Base-by-base conservation (phyloP, 768 basidiomycete genomes). In the Dendrothele bispora region DNA sequence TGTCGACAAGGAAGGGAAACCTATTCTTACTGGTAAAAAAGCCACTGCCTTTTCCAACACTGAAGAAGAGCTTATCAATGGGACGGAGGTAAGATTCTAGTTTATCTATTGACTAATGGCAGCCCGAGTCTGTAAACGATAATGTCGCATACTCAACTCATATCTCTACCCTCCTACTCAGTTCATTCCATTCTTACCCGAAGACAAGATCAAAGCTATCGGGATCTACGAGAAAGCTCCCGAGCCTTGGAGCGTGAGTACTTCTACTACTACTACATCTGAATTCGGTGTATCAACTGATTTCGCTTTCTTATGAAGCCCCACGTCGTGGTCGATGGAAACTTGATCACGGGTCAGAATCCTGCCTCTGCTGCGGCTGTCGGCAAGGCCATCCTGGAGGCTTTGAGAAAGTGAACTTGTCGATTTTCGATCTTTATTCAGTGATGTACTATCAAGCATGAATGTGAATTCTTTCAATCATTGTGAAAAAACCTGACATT, bases 41-140 rank as follows among this genome's bases (percentile, higher is more conserved):
- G 69, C 70, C 42, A 89, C 88, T 0, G 85, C 79, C 22, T 89
- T 92, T 68, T 81, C 86, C 46, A 84, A 91, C 62, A 64, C 53
- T 1, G 90, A 91, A 58, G 90, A 91, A 60, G 68, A 75, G 15
- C 51, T 67, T 26, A 60, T 69, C 6, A 71, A 60, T 28, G 71
- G 64, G 55, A 70, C 75, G 46, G 68, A 79, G 58, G 80, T 73
- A 50, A 54, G 65, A 44, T 50, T 32, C 24, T 36, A 14, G 17
- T 20, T 20, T 32, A 24, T 7, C 12, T 37, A 30, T 24, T 38
- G n/a, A n/a, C 34, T 51, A n/a, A n/a, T n/a, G n/a, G n/a, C n/a
- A n/a, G n/a, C n/a, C n/a, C n/a, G n/a, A n/a, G n/a, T n/a, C n/a
- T n/a, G n/a, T n/a, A n/a, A n/a, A n/a, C n/a, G n/a, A n/a, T n/a